Base-by-base conservation (phyloP, 768 basidiomycete genomes). In the Amylocystis lapponica region DNA sequence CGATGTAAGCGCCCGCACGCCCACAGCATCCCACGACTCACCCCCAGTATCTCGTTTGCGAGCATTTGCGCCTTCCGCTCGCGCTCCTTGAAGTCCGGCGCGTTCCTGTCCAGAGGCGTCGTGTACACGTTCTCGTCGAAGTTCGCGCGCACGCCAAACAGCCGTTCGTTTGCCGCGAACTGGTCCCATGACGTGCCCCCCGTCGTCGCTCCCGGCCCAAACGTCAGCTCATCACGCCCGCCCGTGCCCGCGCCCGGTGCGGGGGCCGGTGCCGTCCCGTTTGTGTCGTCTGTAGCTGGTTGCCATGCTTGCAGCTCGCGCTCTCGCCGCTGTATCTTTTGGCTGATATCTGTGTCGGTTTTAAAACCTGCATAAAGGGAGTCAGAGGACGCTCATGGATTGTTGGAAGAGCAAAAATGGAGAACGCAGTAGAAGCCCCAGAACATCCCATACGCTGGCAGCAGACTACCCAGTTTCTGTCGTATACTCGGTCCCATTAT, bases 51-150 rank as follows among this genome's bases (percentile, higher is more conserved):
- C 67, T 98, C 94, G 52, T 82, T 83, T 9, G 95, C 96, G 52
- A 98, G 76, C 52, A 77, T 78, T 58, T 83, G 84, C 4, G 96
- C 96, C 62, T 84, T 81, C 49, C 81, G 76, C 63, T 97, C 94
- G 48, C 80, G 76, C 66, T 92, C 88, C 66, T 85, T 88, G 63
- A 75, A 99, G 63, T 94, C 93, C 17, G 84, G 76, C 6, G 79
- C 85, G 41, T 67, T 76, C 50, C 88, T 79, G 59, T 98, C 90
- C 34, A 99, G 72, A 66, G 81, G 91, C 14, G 95, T 98, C 10
- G 96, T 98, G 63, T 99, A 99, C 26, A 82, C 59, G 45, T 95
- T 88, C 67, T 99, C 96, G 56, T 95, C 85, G 64, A 90, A 99
- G 53, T 78, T 79, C 8, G 92, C 91, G 56, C 74, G 91, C 49